Percentiles rank a stretch among this genome's conserved stretches.
These are phyloP conservation scores for Exophiala calicioides DNA, from an alignment of 2,329 filamentous ascomycete genomes.

Conservation along the genomic window DNA sequence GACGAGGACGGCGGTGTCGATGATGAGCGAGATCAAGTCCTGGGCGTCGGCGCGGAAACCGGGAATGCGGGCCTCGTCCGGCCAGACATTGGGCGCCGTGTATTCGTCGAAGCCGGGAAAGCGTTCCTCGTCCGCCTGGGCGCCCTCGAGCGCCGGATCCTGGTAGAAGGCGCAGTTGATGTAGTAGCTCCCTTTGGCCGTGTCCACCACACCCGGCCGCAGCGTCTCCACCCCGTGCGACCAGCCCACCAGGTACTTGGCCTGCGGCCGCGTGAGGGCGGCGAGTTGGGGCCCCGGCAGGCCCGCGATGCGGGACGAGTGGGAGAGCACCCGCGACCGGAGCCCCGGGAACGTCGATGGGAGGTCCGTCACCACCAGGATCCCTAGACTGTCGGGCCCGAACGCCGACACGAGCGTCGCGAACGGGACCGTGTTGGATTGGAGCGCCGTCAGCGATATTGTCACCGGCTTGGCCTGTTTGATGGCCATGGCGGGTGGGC, in stretches of 20 bases:
- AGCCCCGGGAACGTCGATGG: slow-evolving; percentile 70
- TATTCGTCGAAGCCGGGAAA: slow-evolving; percentile 74
- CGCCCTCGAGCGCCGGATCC: slow-evolving; percentile 39
- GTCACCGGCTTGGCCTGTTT: slow-evolving; percentile 27
- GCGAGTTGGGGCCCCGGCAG: slow-evolving; percentile 69
- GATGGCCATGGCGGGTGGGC: slow-evolving; percentile 14
- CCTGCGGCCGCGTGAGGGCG: slow-evolving; percentile 44
- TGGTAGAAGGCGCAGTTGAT: slow-evolving; percentile 61
- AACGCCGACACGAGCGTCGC: slow-evolving; percentile 66
- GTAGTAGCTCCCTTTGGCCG: slow-evolving; percentile 65
- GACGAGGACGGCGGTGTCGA: slow-evolving; percentile 85
- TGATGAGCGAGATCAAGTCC: slow-evolving; percentile 77
- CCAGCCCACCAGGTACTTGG: slow-evolving; percentile 66
- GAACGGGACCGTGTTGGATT: slow-evolving; percentile 41
- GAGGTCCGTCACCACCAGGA: slow-evolving; percentile 88
- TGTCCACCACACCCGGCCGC: slow-evolving; percentile 62
- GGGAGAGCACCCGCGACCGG: slow-evolving; percentile 74
- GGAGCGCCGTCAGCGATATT: slow-evolving; percentile 27
- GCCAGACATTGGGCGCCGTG: slow-evolving; percentile 89
- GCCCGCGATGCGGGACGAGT: slow-evolving; percentile 85
- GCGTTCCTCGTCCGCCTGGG: slow-evolving; percentile 18
- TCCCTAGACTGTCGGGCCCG: slow-evolving; percentile 84
- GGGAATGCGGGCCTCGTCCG: slow-evolving; percentile 61
- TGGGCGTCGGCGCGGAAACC: slow-evolving; percentile 75
- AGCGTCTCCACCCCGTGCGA: slow-evolving; percentile 65